Evolutionary conservation across 2,329 filamentous ascomycete genomes (phyloP), one percentile per base, ranked within the genome.

Genomic region (Neofusicoccum cordaticola): DNA sequence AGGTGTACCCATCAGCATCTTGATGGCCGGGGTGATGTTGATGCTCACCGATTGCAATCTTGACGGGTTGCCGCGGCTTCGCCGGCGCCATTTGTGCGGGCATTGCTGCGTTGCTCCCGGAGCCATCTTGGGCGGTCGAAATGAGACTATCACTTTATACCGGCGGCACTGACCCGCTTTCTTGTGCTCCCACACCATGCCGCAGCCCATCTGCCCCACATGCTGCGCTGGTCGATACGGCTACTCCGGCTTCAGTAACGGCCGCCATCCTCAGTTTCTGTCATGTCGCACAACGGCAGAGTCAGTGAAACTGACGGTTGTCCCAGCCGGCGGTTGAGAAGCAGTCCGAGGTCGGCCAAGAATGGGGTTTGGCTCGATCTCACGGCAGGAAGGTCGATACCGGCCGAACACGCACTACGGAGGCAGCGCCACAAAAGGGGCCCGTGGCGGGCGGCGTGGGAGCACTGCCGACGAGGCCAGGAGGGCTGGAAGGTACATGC

Each of bases 31-130:
- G 4, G 9, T 4, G 12, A 2, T 37, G 2, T 2, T 19, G 17
- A 17, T 1, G 11, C 58, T 3, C 41, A 62, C 58, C 58, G 45
- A 62, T 62, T 31, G 58, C 58, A 4, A 62, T 62, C 45, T 62
- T 62, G 34, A 62, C 45, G 4, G 58, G 58, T 11, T 27, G 42
- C 11, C 27, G 31, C 5, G 27, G 11, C 8, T 13, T 9, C 7
- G 35, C 11, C 19, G 37, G 2, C 5, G 27, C 27, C 56, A 60
- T 60, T 31, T 13, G 22, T 27, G 34, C 2, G 34, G 35, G 13
- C 15, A 17, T 19, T 34, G 27, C 27, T 50, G 22, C 22, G 34
- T 50, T 13, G n/a, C 27, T 31, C 6, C 27, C 27, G 27, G 6
- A 31, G 6, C 27, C 27, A 31, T 7, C 27, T 5, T 31, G 27